A percentile compares a stretch with the other conserved stretches of the same genome.
Conservation (phyloP, 2,329 filamentous ascomycete genomes). For the Tolypocladium nubicola region DNA sequence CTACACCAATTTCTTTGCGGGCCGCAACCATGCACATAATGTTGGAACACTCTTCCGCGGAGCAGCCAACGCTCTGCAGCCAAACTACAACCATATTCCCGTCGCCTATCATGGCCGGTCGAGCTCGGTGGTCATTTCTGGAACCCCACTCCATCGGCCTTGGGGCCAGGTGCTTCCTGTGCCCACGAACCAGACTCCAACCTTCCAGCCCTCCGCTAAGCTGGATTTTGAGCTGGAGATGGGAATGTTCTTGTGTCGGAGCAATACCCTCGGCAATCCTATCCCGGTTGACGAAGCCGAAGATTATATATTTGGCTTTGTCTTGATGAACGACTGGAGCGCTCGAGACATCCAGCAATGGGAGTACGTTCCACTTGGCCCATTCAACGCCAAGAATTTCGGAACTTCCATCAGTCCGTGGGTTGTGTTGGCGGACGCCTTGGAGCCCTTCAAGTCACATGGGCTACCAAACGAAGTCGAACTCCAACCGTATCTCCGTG, state of each 20-base stretch:
- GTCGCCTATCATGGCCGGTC: conserved; percentile 75
- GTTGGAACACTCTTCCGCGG: conserved; percentile 65
- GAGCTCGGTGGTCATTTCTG: conserved; percentile 64
- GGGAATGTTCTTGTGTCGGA: conserved; percentile 60
- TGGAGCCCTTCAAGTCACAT: conserved; percentile 22
- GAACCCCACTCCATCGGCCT: conserved; percentile 60
- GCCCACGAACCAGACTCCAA: conserved; percentile 36
- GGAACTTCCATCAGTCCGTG: conserved; percentile 51
- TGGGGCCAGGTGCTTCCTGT: conserved; percentile 65
- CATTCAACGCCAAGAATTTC: conserved; percentile 52
- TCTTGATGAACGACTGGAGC: conserved; percentile 56
- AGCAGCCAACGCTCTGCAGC: conserved; percentile 64
- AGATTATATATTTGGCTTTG: conserved; percentile 59
- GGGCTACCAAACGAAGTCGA: conserved; percentile 21
- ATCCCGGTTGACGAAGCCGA: conserved; percentile 56
- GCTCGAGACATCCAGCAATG: conserved; percentile 51
- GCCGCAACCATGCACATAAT: conserved; percentile 63
- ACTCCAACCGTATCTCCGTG: conserved; percentile 39
- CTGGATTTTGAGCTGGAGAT: conserved; percentile 74
- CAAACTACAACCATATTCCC: conserved; percentile 72
- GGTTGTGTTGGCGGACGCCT: conserved; percentile 51
- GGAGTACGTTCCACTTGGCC: conserved; percentile 52
- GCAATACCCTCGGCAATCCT: conserved; percentile 54
- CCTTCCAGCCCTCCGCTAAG: conserved; percentile 12
- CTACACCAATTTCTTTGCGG: conserved; percentile 79